phyloP scores from a whole-genome alignment of 2,329 filamentous ascomycete species.

The Fragosphaeria purpurea region DNA sequence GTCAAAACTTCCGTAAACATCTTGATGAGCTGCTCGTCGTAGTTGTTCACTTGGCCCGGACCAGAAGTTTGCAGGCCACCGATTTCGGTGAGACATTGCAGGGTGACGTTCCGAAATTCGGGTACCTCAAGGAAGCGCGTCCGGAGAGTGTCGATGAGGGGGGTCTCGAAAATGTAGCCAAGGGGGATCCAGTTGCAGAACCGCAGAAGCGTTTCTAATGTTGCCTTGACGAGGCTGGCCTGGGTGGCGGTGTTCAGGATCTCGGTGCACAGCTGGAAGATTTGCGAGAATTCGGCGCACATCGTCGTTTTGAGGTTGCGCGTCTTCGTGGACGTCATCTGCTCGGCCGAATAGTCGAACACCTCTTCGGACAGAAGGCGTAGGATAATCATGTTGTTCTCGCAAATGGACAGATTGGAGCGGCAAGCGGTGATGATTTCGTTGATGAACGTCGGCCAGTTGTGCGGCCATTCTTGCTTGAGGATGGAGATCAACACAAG shows the following conservation, averaged over 20 bases:
- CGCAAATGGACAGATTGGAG: constrained; percentile 91
- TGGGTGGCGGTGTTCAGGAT: constrained; percentile 82
- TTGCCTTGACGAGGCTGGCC: constrained; percentile 86
- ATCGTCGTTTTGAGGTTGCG: constrained; percentile 96
- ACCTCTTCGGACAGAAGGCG: constrained; percentile 94
- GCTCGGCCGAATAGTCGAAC: constrained; percentile 96
- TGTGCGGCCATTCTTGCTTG: constrained; percentile 99
- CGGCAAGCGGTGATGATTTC: constrained; percentile 97
- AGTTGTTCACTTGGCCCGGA: constrained; percentile 57
- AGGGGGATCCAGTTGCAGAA: constrained; percentile 99
- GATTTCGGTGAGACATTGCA: constrained; percentile 96
- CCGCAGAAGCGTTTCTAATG: constrained; percentile 84
- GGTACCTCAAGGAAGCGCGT: constrained; percentile 86
- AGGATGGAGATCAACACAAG: constrained; percentile 93
- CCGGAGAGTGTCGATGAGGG: constrained; percentile 86
- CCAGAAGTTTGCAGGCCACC: constrained; percentile 79
- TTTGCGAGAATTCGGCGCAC: constrained; percentile 97
- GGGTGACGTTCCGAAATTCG: constrained; percentile 91
- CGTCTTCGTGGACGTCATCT: constrained; percentile 98
- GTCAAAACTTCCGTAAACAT: constrained; percentile 98
- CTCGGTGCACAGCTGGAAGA: constrained; percentile 95
- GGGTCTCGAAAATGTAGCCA: constrained; percentile 97
- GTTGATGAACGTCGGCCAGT: constrained; percentile 99
- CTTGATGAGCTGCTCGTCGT: constrained; percentile 89
- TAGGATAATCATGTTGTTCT: constrained; percentile 99